Conservation (phyloP, 2,329 filamentous ascomycete genomes). For the Colletotrichum melonis region DNA sequence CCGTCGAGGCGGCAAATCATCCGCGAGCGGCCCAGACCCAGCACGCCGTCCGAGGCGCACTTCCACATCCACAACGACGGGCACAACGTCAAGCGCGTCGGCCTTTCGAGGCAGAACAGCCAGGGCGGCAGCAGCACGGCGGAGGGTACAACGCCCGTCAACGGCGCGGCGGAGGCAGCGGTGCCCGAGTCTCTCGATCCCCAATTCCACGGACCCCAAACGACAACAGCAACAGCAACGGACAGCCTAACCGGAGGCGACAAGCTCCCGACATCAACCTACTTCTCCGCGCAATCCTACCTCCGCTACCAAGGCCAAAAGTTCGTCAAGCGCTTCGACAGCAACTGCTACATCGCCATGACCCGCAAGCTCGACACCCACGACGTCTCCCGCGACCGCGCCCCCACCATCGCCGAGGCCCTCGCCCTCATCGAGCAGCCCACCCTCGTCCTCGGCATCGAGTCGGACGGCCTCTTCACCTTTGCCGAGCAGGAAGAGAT, state of each 20-base stretch:
- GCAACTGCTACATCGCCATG: conserved; percentile 99
- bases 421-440: conserved; percentile 88
- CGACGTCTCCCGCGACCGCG: conserved; percentile 85
- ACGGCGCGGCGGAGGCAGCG: conserved; percentile 40
- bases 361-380: conserved; percentile 98
- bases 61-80: conserved; percentile 88
- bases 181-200: conserved; percentile 60
- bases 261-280: conserved; percentile 73
- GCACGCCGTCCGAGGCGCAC: conserved; percentile 76
- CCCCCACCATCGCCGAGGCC: conserved; percentile 76
- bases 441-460: conserved; percentile 90
- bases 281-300: conserved; percentile 98
- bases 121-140: too few species aligned
- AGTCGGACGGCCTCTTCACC: conserved; percentile 95
- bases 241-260: conserved; percentile 62
- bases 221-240: not conserved
- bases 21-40: conserved; percentile 71
- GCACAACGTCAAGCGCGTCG: conserved; percentile 70
- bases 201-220: conserved; percentile 76
- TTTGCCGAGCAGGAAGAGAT: conserved; percentile 97
- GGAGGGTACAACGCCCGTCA: too few species aligned
- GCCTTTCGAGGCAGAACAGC: conserved; percentile 61
- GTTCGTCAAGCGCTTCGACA: conserved; percentile 96
- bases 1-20: conserved; percentile 86
- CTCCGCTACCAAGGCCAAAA: conserved; percentile 96